These are phyloP conservation scores for Linderniella brevidens DNA, from an alignment of 257 asterid genomes.

Conservation along the genomic window DNA sequence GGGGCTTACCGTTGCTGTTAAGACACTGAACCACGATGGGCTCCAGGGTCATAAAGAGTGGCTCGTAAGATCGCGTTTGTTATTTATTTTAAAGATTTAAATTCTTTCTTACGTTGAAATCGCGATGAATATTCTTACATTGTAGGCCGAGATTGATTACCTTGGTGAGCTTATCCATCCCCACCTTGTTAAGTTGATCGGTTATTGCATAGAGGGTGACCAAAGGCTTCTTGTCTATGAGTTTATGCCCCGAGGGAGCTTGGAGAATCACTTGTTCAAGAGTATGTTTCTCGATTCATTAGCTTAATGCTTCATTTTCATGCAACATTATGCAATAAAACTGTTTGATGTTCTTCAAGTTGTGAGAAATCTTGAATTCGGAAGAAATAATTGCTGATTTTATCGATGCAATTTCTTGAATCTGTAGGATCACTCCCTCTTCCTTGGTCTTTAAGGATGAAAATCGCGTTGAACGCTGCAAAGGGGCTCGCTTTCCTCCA, in stretches of 20 bases:
- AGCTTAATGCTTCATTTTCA: constrained; percentile 1
- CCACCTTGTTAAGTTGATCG: constrained; percentile 64
- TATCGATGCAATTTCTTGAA: constrained; percentile 6
- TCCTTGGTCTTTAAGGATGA: constrained; percentile 66
- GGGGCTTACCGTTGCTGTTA: constrained; percentile 79
- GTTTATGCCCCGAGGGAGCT: constrained; percentile 84
- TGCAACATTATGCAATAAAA: neutral
- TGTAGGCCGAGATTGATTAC: constrained; percentile 72
- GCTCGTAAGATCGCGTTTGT: constrained; percentile 30
- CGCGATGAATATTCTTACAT: constrained; percentile 8
- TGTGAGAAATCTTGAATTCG: no score
- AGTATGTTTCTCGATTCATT: no score
- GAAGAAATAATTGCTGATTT: constrained; percentile 1
- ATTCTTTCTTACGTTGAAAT: constrained; percentile 4
- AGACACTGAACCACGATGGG: constrained; percentile 69
- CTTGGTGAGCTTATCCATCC: constrained; percentile 71
- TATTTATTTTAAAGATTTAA: constrained; percentile 4
- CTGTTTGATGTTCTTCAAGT: neutral
- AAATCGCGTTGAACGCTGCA: constrained; percentile 62
- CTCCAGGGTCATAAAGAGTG: constrained; percentile 95
- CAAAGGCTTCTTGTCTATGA: constrained; percentile 80
- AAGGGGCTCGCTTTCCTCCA: constrained; percentile 78
- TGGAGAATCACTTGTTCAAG: constrained; percentile 88
- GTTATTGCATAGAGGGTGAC: constrained; percentile 74
- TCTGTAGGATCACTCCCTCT: constrained; percentile 50